A percentile compares a stretch with the other conserved stretches of the same genome.
Conservation (phyloP, 805 yeast genomes). For the Starmerella gropengiesseri region DNA sequence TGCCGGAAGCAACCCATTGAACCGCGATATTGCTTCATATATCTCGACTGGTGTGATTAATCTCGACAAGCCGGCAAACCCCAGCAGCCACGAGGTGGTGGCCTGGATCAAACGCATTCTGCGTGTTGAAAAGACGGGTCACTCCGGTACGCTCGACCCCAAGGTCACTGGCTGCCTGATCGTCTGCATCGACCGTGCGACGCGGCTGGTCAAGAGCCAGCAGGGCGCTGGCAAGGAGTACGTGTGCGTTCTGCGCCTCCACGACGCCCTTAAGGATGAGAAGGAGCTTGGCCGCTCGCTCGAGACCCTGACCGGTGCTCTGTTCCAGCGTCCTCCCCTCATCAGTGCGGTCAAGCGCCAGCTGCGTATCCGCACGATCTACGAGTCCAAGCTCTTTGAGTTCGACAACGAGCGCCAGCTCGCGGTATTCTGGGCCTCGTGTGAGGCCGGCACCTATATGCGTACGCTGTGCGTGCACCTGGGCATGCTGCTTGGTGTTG, state of each 20-base stretch:
- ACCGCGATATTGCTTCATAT: conserved; percentile 84
- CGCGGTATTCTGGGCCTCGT: conserved; percentile 98
- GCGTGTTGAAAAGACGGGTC: conserved; percentile 96
- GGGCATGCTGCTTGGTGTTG: conserved; percentile 96
- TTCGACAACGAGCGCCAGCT: conserved; percentile 93
- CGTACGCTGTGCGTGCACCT: conserved; percentile 97
- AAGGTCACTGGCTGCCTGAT: conserved; percentile 97
- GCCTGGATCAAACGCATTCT: conserved; percentile 97
- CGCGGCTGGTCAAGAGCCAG: conserved; percentile 94
- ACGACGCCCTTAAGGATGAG: conserved; percentile 82
- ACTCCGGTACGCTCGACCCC: conserved; percentile 97
- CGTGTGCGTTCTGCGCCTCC: conserved; percentile 93
- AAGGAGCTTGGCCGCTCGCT: conserved; percentile 77
- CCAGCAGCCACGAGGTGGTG: conserved; percentile 97
- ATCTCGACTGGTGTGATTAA: conserved; percentile 92
- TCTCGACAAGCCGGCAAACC: conserved; percentile 95
- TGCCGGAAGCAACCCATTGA: conserved; percentile 85
- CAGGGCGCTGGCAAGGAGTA: conserved; percentile 99
- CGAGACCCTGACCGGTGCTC: conserved; percentile 95
- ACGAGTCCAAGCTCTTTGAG: conserved; percentile 90
- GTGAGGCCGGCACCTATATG: conserved; percentile 99
- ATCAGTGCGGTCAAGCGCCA: conserved; percentile 99
- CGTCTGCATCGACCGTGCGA: conserved; percentile 96
- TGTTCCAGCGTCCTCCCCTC: conserved; percentile 98
- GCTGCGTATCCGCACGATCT: conserved; percentile 93